Evolutionary conservation across 2,329 filamentous ascomycete genomes (phyloP).

Genomic region (Aspergillus ochraceoroseus): DNA sequence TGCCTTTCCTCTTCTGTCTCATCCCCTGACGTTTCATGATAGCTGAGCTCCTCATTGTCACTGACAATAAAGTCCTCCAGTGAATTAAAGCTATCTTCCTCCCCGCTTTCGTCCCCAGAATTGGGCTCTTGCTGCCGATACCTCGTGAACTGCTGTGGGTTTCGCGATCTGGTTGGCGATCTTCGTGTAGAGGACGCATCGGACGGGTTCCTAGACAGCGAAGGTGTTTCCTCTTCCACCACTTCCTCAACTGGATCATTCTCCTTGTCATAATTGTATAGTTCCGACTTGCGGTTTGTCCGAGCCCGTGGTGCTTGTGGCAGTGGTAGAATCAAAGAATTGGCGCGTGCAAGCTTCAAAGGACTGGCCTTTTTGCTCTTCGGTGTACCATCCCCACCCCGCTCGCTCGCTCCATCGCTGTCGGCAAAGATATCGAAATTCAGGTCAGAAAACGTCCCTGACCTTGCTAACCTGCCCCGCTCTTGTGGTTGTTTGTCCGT

Average conservation of each 20-base stretch:
- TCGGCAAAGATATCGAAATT: constrained; percentile 34
- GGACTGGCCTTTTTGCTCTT: constrained; percentile 26
- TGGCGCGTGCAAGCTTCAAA: constrained; percentile 31
- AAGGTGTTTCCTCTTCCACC: constrained; percentile 12
- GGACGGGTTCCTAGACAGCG: constrained; percentile 21
- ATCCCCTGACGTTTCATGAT: constrained; percentile 30
- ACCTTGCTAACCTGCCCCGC: constrained; percentile 19
- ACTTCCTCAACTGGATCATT: constrained; percentile 28
- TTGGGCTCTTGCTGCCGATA: constrained; percentile 20
- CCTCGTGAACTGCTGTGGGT: constrained; percentile 14
- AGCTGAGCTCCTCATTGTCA: constrained; percentile 39
- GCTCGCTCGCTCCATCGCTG: constrained; percentile 20
- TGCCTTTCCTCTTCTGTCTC: constrained; percentile 28
- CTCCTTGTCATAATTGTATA: constrained; percentile 35
- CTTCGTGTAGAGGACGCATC: constrained; percentile 19
- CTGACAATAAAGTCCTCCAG: constrained; percentile 42
- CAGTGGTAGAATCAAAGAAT: constrained; percentile 33
- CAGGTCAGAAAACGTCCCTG: constrained; percentile 18
- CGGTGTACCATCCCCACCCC: constrained; percentile 12
- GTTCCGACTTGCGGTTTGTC: constrained; percentile 26
- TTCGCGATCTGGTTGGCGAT: constrained; percentile 22
- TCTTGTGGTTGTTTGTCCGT: constrained; percentile 12
- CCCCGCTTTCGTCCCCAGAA: constrained; percentile 25
- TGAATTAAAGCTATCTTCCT: constrained; percentile 33
- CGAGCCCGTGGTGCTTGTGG: constrained; percentile 23